Conservation (phyloP, 1,284 basidiomycete species). For the Thelephora terrestris region DNA sequence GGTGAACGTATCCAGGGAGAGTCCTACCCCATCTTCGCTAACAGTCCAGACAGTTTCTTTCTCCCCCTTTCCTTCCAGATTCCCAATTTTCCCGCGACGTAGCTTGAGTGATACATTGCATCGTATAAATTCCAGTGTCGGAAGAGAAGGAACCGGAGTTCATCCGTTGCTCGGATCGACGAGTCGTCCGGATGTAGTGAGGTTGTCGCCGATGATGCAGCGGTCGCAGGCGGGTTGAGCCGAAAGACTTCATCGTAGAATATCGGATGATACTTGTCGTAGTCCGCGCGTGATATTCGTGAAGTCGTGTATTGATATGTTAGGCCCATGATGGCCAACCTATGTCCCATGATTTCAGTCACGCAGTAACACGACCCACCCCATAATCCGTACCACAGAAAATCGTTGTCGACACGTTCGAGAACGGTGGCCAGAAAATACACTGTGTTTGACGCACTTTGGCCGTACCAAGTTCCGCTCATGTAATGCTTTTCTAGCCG, state of each 20-base stretch:
- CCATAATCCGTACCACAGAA: constrained; percentile 64
- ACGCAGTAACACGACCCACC: neutral
- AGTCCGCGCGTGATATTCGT: constrained; percentile 78
- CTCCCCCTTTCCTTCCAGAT: constrained; percentile 94
- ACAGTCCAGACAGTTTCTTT: constrained; percentile 79
- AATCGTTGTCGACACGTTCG: constrained; percentile 87
- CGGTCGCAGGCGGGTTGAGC: constrained; percentile 58
- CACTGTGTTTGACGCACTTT: constrained; percentile 82
- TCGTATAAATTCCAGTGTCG: constrained; percentile 98
- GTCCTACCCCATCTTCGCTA: constrained; percentile 97
- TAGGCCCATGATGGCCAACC: constrained; percentile 89
- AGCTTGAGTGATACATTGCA: constrained; percentile 95
- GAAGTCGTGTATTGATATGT: constrained; percentile 89
- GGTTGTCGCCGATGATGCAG: constrained; percentile 17
- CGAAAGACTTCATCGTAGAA: constrained; percentile 87
- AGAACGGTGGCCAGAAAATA: constrained; percentile 86
- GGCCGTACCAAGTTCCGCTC: constrained; percentile 80
- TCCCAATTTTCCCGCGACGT: constrained; percentile 90
- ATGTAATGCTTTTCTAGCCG: constrained; percentile 77
- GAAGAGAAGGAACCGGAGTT: constrained; percentile 90
- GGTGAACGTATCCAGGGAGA: constrained; percentile 4
- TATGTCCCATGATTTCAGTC: constrained; percentile 22
- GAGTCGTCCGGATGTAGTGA: constrained; percentile 69
- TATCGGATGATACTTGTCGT: constrained; percentile 72
- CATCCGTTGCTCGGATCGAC: constrained; percentile 72